Percentiles rank a stretch among this genome's conserved stretches.
Evolutionary conservation across 331 rosid species (phyloP).

Genomic region (Spiraea crenata): DNA sequence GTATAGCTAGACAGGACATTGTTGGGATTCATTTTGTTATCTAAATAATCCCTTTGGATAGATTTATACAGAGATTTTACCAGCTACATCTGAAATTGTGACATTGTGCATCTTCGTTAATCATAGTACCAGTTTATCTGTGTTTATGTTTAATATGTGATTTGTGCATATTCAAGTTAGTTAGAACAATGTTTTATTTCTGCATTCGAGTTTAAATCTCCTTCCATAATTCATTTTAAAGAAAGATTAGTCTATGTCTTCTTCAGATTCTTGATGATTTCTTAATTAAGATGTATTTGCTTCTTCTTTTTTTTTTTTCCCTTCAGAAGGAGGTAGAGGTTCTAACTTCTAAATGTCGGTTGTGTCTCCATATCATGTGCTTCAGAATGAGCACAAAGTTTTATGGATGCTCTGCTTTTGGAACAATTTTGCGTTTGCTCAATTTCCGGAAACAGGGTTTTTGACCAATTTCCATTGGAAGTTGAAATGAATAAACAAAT

Average conservation of each 20-base stretch:
- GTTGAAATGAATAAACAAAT: not conserved
- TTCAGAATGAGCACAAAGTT: not conserved
- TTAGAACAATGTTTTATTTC: too few species aligned
- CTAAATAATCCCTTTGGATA: not conserved
- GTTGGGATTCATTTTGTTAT: constrained; percentile 3
- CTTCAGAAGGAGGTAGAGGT: too few species aligned
- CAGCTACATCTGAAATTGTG: not conserved
- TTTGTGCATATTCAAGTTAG: too few species aligned
- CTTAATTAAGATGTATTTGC: too few species aligned
- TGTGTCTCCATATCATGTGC: too few species aligned
- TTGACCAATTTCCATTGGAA: not conserved
- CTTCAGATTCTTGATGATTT: too few species aligned
- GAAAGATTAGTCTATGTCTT: too few species aligned
- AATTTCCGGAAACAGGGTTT: not conserved
- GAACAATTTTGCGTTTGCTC: not conserved
- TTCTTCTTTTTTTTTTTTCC: too few species aligned
- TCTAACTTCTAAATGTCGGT: too few species aligned
- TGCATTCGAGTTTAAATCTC: too few species aligned
- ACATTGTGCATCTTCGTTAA: too few species aligned
- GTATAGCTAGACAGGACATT: constrained; percentile 9
- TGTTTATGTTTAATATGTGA: not conserved
- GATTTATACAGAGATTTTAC: not conserved
- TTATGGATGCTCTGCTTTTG: not conserved
- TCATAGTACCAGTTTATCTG: not conserved
- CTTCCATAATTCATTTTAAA: too few species aligned